These are phyloP conservation scores for Boletus rubropictus DNA, from an alignment of 768 basidiomycete species.

Conservation along the genomic window DNA sequence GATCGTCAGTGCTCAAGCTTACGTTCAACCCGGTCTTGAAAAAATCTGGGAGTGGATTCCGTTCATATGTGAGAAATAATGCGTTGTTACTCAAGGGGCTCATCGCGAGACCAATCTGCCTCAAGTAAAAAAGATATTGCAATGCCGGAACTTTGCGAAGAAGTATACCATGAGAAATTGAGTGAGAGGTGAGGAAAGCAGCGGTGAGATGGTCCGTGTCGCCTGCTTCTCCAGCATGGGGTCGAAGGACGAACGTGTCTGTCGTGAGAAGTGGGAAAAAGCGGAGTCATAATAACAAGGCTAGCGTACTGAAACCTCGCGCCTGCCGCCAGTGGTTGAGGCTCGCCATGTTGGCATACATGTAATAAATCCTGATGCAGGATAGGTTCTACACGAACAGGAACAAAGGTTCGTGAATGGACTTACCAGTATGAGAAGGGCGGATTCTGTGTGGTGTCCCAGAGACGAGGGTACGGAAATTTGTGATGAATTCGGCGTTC, in stretches of 20 bases:
- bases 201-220: constrained; percentile 97
- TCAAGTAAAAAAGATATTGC: constrained; percentile 95
- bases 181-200: constrained; percentile 93
- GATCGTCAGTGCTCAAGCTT: constrained; percentile 93
- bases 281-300: constrained; percentile 1
- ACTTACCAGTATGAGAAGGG: constrained; percentile 92
- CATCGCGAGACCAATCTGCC: constrained; percentile 98
- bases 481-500: constrained; percentile 91
- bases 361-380: constrained; percentile 79
- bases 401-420: background rate
- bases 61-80: constrained; percentile 91
- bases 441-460: constrained; percentile 86
- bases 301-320: constrained; percentile 81
- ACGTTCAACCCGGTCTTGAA: constrained; percentile 96
- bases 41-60: constrained; percentile 95
- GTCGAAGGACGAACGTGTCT: constrained; percentile 97
- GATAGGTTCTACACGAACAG: constrained; percentile 2
- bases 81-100: constrained; percentile 98
- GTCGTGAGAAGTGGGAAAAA: constrained; percentile 1
- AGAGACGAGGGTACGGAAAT: constrained; percentile 85
- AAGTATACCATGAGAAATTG: constrained; percentile 98
- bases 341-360: constrained; percentile 94
- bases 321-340: constrained; percentile 87
- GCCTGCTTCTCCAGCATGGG: constrained; percentile 96
- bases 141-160: constrained; percentile 95